phyloP scores from a whole-genome alignment of 768 basidiomycete species.

The Kwoniella mangroviensis region DNA sequence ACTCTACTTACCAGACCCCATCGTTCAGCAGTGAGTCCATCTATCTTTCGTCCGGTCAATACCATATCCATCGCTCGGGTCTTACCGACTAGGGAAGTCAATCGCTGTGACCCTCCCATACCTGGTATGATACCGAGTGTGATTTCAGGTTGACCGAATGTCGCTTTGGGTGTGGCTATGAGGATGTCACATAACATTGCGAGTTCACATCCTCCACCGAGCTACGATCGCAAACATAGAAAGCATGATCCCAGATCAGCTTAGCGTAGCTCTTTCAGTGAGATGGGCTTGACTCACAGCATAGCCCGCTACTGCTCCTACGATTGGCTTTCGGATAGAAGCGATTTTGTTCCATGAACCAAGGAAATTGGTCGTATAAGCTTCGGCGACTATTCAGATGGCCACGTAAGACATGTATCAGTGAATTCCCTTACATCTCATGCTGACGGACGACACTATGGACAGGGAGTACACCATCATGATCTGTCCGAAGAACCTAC shows the following conservation, averaged over 20 bases:
- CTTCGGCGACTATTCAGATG: slow-evolving; percentile 70
- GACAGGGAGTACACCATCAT: neutral
- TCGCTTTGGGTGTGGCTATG: slow-evolving; percentile 83
- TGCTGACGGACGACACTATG: too few species aligned
- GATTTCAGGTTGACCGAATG: slow-evolving; percentile 96
- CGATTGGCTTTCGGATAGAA: slow-evolving; percentile 83
- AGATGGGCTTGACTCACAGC: slow-evolving; percentile 62
- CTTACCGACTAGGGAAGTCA: slow-evolving; percentile 84
- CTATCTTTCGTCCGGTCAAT: slow-evolving; percentile 80
- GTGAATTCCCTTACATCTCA: neutral
- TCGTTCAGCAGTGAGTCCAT: slow-evolving; percentile 76
- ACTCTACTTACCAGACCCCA: slow-evolving; percentile 89
- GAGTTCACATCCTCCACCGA: slow-evolving; percentile 95
- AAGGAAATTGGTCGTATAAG: slow-evolving; percentile 82
- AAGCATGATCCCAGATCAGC: too few species aligned
- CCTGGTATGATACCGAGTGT: slow-evolving; percentile 94
- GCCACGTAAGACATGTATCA: neutral
- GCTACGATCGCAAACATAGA: slow-evolving; percentile 61
- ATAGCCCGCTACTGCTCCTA: slow-evolving; percentile 94
- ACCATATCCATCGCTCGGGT: slow-evolving; percentile 93
- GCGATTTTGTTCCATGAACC: slow-evolving; percentile 75
- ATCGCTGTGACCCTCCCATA: slow-evolving; percentile 89
- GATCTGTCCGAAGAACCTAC: slow-evolving; percentile 40
- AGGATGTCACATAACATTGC: slow-evolving; percentile 90
- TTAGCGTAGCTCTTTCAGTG: too few species aligned